phyloP scores from a whole-genome alignment of 2,329 filamentous ascomycete genomes.

The Sporothrix luriei region DNA sequence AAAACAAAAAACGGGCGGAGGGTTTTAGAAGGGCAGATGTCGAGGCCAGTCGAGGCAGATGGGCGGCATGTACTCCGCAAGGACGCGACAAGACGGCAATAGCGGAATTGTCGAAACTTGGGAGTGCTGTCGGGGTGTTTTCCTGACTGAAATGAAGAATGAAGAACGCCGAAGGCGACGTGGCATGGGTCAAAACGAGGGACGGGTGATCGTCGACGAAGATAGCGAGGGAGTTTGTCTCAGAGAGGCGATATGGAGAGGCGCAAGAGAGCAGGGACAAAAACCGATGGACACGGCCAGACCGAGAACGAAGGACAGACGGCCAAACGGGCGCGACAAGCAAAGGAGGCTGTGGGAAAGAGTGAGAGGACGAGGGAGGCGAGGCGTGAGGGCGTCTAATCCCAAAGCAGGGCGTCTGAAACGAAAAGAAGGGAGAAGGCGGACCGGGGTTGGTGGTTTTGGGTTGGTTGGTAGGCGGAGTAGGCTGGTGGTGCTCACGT shows the following conservation, averaged over 20 bases:
- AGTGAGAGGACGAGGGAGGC: neutral
- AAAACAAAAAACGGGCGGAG: constrained; percentile 14
- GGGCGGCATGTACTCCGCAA: neutral
- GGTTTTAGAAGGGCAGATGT: constrained; percentile 16
- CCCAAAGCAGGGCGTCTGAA: constrained; percentile 27
- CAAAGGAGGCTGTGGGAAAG: constrained; percentile 17
- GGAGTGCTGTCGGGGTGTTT: neutral
- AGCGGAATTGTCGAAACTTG: neutral
- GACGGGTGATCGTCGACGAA: neutral
- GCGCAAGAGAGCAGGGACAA: neutral
- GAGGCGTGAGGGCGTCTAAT: constrained; percentile 24
- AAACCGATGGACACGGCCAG: neutral
- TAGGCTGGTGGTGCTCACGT: constrained; percentile 19
- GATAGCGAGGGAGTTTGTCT: neutral
- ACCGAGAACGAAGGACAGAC: constrained; percentile 8
- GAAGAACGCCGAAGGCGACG: neutral
- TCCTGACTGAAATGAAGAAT: constrained; percentile 22
- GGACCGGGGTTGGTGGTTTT: constrained; percentile 1
- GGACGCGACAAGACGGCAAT: constrained; percentile 7
- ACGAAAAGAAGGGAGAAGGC: constrained; percentile 24
- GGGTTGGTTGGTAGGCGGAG: neutral
- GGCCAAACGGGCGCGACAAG: neutral
- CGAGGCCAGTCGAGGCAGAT: neutral
- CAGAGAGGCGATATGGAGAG: neutral
- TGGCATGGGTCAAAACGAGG: constrained; percentile 18